Evolutionary conservation across 129 eudicot genomes (phyloP).

Genomic region (Solidago caesia): DNA sequence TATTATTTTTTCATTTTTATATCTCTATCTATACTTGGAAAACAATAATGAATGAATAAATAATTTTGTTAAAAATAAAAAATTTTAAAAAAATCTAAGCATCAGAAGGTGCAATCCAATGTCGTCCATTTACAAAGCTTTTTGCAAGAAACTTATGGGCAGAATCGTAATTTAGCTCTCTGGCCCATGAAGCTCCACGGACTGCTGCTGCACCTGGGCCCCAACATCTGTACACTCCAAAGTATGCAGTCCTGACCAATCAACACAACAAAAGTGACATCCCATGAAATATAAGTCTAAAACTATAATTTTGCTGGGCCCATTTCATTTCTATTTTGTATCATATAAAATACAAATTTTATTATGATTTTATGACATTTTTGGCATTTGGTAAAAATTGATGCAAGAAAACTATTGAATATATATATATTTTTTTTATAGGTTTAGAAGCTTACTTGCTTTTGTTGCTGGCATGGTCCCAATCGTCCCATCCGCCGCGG

Average conservation of each 20-base stretch:
- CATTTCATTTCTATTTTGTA: not conserved
- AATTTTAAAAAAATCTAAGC: constrained; percentile 49
- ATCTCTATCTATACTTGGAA: not conserved
- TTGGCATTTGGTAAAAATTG: too few species aligned
- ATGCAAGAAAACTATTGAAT: too few species aligned
- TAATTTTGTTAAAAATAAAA: constrained; percentile 1
- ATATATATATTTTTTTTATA: too few species aligned
- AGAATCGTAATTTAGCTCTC: constrained; percentile 72
- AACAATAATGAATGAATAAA: constrained; percentile 27
- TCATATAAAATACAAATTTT: not conserved
- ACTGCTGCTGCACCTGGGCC: constrained; percentile 97
- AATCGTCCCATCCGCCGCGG: constrained; percentile 95
- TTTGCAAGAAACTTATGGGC: constrained; percentile 85
- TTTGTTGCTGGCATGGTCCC: constrained; percentile 84
- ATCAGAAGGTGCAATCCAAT: constrained; percentile 91
- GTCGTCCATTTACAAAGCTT: constrained; percentile 96
- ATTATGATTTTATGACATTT: too few species aligned
- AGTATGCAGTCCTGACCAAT: constrained; percentile 72
- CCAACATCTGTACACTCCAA: constrained; percentile 88
- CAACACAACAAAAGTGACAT: not conserved
- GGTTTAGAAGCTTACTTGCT: constrained; percentile 54
- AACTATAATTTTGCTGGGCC: not conserved
- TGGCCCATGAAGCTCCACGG: constrained; percentile 84
- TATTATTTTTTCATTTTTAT: too few species aligned
- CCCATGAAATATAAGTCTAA: not conserved